These are phyloP conservation scores for Rhynchosporium graminicola DNA, from an alignment of 2,329 filamentous ascomycete species.

Conservation along the genomic window DNA sequence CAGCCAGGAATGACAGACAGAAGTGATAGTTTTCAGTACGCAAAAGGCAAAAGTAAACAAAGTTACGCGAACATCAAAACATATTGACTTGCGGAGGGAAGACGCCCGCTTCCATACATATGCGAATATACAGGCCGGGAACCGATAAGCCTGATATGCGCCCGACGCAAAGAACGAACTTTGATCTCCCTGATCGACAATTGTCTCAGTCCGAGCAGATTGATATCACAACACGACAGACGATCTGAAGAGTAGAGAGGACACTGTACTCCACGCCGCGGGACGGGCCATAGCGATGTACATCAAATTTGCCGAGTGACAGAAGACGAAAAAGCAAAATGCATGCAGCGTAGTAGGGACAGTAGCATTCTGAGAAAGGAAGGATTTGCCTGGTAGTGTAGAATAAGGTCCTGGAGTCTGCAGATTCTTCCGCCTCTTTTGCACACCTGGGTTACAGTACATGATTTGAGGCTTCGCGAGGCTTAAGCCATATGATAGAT, in stretches of 20 bases:
- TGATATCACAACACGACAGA: background rate
- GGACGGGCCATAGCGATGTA: slow-evolving; percentile 4
- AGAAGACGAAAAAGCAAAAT: slow-evolving; percentile 3
- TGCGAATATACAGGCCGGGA: background rate
- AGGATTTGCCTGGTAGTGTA: slow-evolving; percentile 1
- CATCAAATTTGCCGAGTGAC: background rate
- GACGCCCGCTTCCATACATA: background rate
- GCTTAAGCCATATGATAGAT: slow-evolving; percentile 1
- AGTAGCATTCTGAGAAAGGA: background rate
- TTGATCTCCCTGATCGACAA: background rate
- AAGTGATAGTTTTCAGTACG: background rate
- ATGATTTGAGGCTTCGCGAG: background rate
- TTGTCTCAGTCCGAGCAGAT: background rate
- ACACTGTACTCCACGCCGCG: background rate
- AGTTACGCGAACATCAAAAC: too few relatives aligned
- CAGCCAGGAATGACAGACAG: background rate
- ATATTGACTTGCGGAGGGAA: background rate
- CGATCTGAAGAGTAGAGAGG: background rate
- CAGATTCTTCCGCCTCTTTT: background rate
- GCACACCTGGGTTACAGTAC: background rate
- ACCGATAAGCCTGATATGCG: background rate
- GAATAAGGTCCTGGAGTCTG: background rate
- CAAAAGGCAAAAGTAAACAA: slow-evolving; percentile 4
- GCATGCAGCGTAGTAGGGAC: too few relatives aligned
- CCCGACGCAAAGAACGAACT: background rate